Evolutionary conservation across 768 basidiomycete genomes (phyloP).

Genomic region (Lactarius quietus): DNA sequence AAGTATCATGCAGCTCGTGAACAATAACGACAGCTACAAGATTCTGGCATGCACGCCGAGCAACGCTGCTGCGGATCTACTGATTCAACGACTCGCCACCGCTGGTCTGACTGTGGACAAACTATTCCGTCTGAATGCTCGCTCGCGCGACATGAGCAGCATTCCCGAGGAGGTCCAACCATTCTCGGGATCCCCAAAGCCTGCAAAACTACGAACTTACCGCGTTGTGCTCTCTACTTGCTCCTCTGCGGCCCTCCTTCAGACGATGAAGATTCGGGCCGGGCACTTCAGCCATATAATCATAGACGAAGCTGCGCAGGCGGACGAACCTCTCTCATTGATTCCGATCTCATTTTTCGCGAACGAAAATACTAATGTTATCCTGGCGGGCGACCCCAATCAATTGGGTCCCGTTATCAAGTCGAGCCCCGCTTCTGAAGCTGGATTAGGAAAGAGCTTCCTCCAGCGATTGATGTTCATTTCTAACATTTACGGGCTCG

Average conservation of each 20-base stretch:
- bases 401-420: conserved; percentile 40
- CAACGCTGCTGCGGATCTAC: conserved; percentile 37
- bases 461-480: conserved; percentile 37
- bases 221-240: conserved; percentile 59
- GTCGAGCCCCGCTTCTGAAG: conserved; percentile 29
- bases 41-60: conserved; percentile 39
- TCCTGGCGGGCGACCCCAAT: conserved; percentile 39
- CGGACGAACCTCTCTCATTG: conserved; percentile 56
- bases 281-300: conserved; percentile 62
- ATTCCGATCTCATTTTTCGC: conserved; percentile 38
- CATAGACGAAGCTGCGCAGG: conserved; percentile 64
- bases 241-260: conserved; percentile 47
- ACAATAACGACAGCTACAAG: conserved; percentile 22
- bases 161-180: conserved; percentile 36
- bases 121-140: conserved; percentile 54
- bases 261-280: conserved; percentile 44
- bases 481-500: conserved; percentile 31
- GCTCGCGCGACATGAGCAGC: conserved; percentile 38
- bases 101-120: conserved; percentile 28
- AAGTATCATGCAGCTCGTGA: conserved; percentile 35
- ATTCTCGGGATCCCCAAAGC: conserved; percentile 39
- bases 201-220: conserved; percentile 38
- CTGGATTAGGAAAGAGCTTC: conserved; percentile 36
- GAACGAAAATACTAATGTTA: conserved; percentile 34
- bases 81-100: conserved; percentile 31